These are phyloP conservation scores for Iberis pinnata DNA, from an alignment of 345 rosid species.

Conservation along the genomic window DNA sequence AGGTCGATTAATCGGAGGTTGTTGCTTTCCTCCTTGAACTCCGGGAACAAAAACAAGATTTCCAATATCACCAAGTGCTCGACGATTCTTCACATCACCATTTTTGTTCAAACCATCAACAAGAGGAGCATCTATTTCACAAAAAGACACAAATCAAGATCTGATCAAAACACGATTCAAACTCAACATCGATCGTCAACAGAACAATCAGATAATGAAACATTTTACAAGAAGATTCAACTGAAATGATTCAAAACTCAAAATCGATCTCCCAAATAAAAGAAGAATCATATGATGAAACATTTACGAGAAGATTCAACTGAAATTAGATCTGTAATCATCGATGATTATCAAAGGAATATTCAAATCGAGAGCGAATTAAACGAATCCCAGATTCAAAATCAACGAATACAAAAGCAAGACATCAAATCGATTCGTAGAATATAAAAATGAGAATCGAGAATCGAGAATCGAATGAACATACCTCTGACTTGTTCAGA, in stretches of 20 bases:
- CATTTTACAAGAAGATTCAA: not conserved
- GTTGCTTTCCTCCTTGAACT: slow-evolving; percentile 42
- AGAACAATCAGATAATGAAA: no score
- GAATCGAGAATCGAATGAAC: not conserved
- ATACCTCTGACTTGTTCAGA: slow-evolving; percentile 31
- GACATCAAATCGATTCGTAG: not conserved
- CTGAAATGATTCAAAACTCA: not conserved
- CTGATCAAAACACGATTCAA: not conserved
- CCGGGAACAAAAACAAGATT: slow-evolving; percentile 51
- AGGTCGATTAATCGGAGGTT: slow-evolving; percentile 26
- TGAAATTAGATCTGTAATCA: no score
- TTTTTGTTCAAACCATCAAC: slow-evolving; percentile 41
- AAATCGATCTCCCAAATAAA: not conserved
- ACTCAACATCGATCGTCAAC: no score
- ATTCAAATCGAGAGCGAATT: no score
- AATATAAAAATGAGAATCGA: not conserved
- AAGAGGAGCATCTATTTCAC: slow-evolving; percentile 28
- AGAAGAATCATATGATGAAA: no score
- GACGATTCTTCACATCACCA: slow-evolving; percentile 55
- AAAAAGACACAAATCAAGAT: slow-evolving; percentile 8
- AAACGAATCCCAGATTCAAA: slow-evolving; percentile 1
- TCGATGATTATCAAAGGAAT: no score
- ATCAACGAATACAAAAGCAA: not conserved
- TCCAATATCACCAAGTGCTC: slow-evolving; percentile 83
- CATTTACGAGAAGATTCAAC: no score